phyloP scores from a whole-genome alignment of 768 basidiomycete species.

The Termitomyces sp. region DNA sequence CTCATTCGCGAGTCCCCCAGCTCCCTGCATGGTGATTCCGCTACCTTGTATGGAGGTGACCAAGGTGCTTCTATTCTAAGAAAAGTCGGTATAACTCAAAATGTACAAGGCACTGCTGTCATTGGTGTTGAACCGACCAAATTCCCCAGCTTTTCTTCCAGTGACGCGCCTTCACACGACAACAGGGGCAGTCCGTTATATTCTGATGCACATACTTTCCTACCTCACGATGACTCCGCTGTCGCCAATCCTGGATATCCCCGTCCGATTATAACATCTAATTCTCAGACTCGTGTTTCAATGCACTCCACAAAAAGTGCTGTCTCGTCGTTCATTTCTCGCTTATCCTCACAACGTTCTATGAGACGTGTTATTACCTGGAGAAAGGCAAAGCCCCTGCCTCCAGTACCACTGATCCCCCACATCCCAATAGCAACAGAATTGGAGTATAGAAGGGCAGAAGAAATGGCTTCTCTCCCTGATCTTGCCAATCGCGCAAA shows the following conservation, averaged over 20 bases:
- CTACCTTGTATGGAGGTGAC: conserved; percentile 34
- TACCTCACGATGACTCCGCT: background rate
- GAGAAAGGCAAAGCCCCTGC: conserved; percentile 51
- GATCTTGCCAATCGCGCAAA: conserved; percentile 50
- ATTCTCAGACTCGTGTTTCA: conserved; percentile 31
- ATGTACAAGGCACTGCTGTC: conserved; percentile 18
- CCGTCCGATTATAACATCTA: conserved; percentile 9
- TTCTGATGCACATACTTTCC: conserved; percentile 2
- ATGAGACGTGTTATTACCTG: conserved; percentile 34
- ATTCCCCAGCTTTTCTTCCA: conserved; percentile 14
- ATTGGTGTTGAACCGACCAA: conserved; percentile 31
- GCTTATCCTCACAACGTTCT: conserved; percentile 38
- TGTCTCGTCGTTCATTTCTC: conserved; percentile 50
- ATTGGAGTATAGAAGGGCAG: conserved; percentile 37
- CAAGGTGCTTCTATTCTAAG: conserved; percentile 21
- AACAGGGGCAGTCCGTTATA: background rate
- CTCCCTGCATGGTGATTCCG: conserved; percentile 31
- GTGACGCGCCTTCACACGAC: background rate
- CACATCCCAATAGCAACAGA: conserved; percentile 40
- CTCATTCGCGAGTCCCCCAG: conserved; percentile 24
- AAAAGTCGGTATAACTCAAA: conserved; percentile 22
- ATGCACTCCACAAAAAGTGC: conserved; percentile 42
- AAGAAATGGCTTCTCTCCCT: conserved; percentile 47
- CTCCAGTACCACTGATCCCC: conserved; percentile 54
- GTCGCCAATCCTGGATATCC: conserved; percentile 4